phyloP scores from a whole-genome alignment of 75 land plant genomes.

The Ceratopteris richardii region DNA sequence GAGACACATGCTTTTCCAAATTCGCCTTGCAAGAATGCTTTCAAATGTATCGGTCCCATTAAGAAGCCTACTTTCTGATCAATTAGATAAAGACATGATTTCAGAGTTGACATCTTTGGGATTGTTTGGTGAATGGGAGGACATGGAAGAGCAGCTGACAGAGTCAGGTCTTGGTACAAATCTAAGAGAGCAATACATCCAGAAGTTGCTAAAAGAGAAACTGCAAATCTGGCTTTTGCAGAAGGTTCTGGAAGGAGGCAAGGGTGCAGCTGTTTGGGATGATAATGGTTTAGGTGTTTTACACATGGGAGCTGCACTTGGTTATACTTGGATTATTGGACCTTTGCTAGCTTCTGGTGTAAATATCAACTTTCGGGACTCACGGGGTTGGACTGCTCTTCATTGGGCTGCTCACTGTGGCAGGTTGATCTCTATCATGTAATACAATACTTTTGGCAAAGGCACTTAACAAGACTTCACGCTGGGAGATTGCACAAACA shows the following conservation, averaged over 20 bases:
- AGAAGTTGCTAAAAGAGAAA: constrained; percentile 62
- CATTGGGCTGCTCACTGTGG: constrained; percentile 99
- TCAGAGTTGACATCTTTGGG: neutral
- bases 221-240: constrained; percentile 53
- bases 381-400: constrained; percentile 93
- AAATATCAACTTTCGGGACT: constrained; percentile 83
- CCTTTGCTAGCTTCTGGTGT: constrained; percentile 63
- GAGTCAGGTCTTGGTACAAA: constrained; percentile 17
- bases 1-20: constrained; percentile 3
- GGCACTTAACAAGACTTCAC: neutral
- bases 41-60: neutral
- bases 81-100: neutral
- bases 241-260: constrained; percentile 17
- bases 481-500: too few species aligned
- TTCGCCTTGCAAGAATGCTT: constrained; percentile 5
- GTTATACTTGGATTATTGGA: constrained; percentile 80
- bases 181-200: constrained; percentile 44
- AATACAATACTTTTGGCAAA: neutral
- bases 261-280: constrained; percentile 45
- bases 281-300: constrained; percentile 76
- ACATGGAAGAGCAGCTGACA: constrained; percentile 35
- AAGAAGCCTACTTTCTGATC: neutral
- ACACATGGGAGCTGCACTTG: constrained; percentile 84
- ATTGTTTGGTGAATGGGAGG: constrained; percentile 35
- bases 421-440: constrained; percentile 34